Conservation (phyloP, 345 rosid species). For the Aquilaria malaccensis region DNA sequence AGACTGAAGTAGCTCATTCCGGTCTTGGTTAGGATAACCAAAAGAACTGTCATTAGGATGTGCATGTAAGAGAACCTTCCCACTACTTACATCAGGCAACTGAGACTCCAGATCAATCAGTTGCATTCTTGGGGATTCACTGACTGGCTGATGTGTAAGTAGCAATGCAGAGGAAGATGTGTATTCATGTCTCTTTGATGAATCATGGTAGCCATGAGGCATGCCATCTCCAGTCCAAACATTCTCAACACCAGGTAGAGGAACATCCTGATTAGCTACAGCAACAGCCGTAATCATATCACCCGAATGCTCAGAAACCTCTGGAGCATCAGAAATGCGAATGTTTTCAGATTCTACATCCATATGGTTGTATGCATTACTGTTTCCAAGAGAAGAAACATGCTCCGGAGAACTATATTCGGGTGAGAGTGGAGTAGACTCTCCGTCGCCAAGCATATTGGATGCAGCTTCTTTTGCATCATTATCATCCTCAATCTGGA, state of each 20-base stretch:
- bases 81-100: constrained; percentile 32
- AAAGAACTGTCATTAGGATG: constrained; percentile 47
- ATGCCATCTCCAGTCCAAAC: constrained; percentile 51
- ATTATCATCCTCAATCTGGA: constrained; percentile 26
- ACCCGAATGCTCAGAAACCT: constrained; percentile 23
- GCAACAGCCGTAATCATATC: constrained; percentile 32
- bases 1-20: constrained; percentile 80
- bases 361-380: neutral
- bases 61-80: constrained; percentile 41
- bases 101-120: constrained; percentile 51
- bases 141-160: constrained; percentile 35
- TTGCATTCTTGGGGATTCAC: constrained; percentile 32
- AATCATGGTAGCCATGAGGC: constrained; percentile 38
- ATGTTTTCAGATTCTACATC: constrained; percentile 31
- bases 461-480: constrained; percentile 18
- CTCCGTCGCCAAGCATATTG: constrained; percentile 21
- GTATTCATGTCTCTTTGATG: constrained; percentile 34
- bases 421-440: constrained; percentile 25
- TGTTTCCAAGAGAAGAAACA: constrained; percentile 10
- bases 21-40: constrained; percentile 49
- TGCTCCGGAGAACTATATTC: constrained; percentile 30
- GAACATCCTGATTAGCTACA: constrained; percentile 36
- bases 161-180: constrained; percentile 40
- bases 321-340: constrained; percentile 28
- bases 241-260: constrained; percentile 40